phyloP scores from a whole-genome alignment of 208 protist species.

The Crithidia expoeki region DNA sequence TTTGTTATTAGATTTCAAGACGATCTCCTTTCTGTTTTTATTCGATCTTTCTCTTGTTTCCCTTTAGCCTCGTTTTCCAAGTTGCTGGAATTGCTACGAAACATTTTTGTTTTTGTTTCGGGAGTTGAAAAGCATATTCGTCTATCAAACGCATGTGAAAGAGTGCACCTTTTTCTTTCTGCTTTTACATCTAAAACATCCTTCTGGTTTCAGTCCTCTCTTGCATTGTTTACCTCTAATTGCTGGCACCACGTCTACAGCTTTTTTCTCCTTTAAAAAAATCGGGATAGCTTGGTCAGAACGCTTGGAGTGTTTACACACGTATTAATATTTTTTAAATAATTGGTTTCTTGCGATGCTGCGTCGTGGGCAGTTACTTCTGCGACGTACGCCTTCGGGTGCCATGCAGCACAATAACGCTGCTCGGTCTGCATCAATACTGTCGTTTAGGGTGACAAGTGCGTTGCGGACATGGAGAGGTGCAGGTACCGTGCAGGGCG shows the following conservation, averaged over 20 bases:
- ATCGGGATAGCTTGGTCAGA: too few relatives aligned
- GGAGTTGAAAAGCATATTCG: not conserved
- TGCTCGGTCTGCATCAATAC: not conserved
- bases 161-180: not conserved
- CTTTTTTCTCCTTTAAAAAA: not conserved
- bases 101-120: not conserved
- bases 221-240: not conserved
- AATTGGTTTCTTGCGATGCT: slow-evolving; percentile 12
- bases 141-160: too few relatives aligned
- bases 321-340: not conserved
- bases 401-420: not conserved
- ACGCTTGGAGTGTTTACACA: too few relatives aligned
- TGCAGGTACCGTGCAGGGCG: not conserved
- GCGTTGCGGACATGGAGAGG: slow-evolving; percentile 2
- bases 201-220: not conserved
- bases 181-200: not conserved
- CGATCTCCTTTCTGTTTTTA: not conserved
- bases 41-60: too few relatives aligned
- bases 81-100: not conserved
- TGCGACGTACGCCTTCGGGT: not conserved
- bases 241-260: not conserved
- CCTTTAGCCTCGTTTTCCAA: not conserved
- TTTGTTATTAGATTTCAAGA: slow-evolving; percentile 3
- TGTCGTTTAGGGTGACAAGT: not conserved
- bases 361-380: slow-evolving; percentile 6